Base-by-base conservation (phyloP, 768 basidiomycete genomes). In the Scleroderma citrinum region DNA sequence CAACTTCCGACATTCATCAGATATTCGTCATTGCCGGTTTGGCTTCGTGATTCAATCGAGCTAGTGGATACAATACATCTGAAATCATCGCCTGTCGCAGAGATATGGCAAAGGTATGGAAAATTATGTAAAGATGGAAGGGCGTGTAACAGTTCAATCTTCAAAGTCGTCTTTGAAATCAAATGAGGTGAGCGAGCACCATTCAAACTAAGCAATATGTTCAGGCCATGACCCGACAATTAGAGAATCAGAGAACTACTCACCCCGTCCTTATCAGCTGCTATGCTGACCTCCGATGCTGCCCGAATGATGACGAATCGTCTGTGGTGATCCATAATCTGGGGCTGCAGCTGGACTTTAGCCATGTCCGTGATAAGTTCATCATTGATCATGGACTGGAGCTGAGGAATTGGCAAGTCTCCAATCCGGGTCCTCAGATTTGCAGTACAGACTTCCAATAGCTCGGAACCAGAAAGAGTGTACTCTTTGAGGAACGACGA, bases 241-340 rank as follows among this genome's bases (percentile, higher is more conserved):
- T 23, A 17, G 45, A 7, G 50, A 43, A 44, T 12, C 31, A 35
- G 37, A 19, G 42, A 41, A 21, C 21, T 5, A 75, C 81, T 47
- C 59, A 86, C 85, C 50, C 77, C 81, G 50, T 70, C 61, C 40
- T 59, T 63, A 38, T 71, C 61, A 47, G 47, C 53, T 45, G 56
- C 47, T 35, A 58, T 50, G 26, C 52, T 49, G 11, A 48, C 52
- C 53, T 75, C 69, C 30, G 59, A 63, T 38, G 65, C 59, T 42
- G 69, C 68, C 56, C 61, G 73, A 32, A 90, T 66, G 1, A 85
- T 72, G 11, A 85, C 78, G 63, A 77, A 89, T 23, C 87, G 77
- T 23, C 87, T 76, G 58, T 82, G 81, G 26, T 70, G 58, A 41
- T 72, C 65, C 77, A 84, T 81, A 31, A 87, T 69, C 20, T 57